These are phyloP conservation scores for Candida orba DNA, from an alignment of 805 yeast species.

Conservation along the genomic window DNA sequence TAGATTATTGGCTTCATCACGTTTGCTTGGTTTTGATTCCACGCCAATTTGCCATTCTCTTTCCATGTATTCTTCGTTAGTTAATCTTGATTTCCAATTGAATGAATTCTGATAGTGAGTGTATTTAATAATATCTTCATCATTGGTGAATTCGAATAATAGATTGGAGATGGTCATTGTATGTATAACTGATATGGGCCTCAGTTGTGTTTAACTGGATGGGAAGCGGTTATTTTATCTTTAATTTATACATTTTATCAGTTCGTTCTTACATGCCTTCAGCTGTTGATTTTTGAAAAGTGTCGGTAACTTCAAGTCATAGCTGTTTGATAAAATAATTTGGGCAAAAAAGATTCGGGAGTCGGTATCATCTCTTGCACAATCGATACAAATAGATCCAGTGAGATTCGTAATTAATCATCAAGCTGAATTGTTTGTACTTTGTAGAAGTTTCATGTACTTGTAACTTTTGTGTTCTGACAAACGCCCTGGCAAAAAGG, in stretches of 20 bases:
- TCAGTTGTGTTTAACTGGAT: no score
- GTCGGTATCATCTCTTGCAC: background rate
- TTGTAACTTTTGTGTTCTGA: no score
- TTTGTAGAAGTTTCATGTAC: no score
- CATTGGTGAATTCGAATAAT: slow-evolving; percentile 13
- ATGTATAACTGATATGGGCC: no score
- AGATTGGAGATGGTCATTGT: slow-evolving; percentile 4
- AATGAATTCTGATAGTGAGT: slow-evolving; percentile 30
- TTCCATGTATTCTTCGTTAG: slow-evolving; percentile 29
- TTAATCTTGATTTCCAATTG: slow-evolving; percentile 29
- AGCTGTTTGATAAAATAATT: background rate
- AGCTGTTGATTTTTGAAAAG: slow-evolving; percentile 2
- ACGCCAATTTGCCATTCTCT: slow-evolving; percentile 29
- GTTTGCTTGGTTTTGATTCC: slow-evolving; percentile 21
- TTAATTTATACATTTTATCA: no score
- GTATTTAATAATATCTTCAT: slow-evolving; percentile 28
- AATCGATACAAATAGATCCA: no score
- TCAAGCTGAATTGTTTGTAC: no score
- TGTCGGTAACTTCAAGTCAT: slow-evolving; percentile 7
- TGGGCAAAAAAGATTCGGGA: no score
- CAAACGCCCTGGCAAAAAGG: background rate
- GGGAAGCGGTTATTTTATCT: background rate
- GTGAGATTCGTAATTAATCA: no score
- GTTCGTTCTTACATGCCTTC: slow-evolving; percentile 2
- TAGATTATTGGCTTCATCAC: slow-evolving; percentile 11